These are phyloP conservation scores for Saccharum spontaneum DNA, from an alignment of 176 grass and related monocot genomes.

Conservation along the genomic window DNA sequence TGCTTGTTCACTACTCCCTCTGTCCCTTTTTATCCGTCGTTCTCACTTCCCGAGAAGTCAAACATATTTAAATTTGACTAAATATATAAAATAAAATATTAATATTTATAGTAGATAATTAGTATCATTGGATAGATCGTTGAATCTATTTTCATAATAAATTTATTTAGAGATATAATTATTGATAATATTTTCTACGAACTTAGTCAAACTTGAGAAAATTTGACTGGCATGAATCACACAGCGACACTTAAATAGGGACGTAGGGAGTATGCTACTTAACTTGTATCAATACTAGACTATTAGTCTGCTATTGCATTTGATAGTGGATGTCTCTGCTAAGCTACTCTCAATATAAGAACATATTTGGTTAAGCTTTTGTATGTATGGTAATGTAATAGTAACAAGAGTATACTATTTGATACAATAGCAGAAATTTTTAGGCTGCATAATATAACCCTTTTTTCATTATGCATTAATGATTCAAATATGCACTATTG, in stretches of 20 bases:
- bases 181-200: no score
- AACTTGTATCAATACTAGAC: neutral
- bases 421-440: neutral
- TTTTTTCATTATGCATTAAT: constrained; percentile 26
- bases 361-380: neutral
- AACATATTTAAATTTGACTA: no score
- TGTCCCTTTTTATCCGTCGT: no score
- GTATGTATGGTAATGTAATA: neutral
- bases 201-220: no score
- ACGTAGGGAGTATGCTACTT: neutral
- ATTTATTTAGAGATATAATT: no score
- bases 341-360: neutral
- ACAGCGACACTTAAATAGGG: no score
- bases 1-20: neutral
- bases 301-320: neutral
- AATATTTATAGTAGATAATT: no score
- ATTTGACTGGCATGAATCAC: no score
- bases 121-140: no score
- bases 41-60: no score
- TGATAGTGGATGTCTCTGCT: neutral
- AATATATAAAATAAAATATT: no score
- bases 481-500: constrained; percentile 44
- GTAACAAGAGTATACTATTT: neutral
- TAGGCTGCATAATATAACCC: neutral
- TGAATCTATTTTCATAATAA: no score